Percentiles rank a stretch among this genome's conserved stretches.
Conservation (phyloP, 148 eudicot species). For the Diospyros kaki region DNA sequence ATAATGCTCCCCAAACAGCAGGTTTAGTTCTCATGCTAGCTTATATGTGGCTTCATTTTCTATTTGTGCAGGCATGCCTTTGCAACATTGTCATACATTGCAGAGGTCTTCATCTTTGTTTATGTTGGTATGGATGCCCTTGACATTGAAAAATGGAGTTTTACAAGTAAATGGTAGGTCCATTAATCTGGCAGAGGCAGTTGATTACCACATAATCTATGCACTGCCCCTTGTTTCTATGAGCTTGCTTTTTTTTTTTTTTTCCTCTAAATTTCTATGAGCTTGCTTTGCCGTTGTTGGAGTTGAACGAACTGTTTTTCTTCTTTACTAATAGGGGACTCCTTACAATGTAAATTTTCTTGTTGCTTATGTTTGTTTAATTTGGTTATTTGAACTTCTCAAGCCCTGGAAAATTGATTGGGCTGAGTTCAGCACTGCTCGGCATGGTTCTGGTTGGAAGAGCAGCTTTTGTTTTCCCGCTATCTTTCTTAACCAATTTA, state of each 20-base stretch:
- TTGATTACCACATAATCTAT: neutral
- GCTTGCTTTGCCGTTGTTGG: neutral
- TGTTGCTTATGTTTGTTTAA: neutral
- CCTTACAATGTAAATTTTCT: neutral
- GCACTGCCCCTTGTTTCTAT: neutral
- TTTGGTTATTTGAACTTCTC: constrained; percentile 9
- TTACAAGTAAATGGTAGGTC: constrained; percentile 41
- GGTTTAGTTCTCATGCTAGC: neutral
- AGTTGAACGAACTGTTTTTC: neutral
- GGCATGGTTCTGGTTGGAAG: constrained; percentile 46
- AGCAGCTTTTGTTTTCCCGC: constrained; percentile 58
- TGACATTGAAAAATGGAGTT: constrained; percentile 62
- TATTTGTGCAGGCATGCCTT: constrained; percentile 42
- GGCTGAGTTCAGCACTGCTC: constrained; percentile 44
- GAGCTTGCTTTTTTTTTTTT: neutral
- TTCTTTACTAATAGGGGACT: neutral
- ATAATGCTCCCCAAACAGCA: constrained; percentile 1
- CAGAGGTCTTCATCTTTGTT: constrained; percentile 47
- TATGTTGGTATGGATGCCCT: constrained; percentile 65
- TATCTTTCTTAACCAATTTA: constrained; percentile 42
- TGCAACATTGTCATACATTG: constrained; percentile 52
- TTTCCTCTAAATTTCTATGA: neutral
- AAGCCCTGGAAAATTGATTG: constrained; percentile 48
- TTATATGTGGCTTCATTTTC: neutral
- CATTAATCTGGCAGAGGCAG: neutral